Conservation (phyloP, 129 eudicot genomes). For the Gnaphalium uliginosum region DNA sequence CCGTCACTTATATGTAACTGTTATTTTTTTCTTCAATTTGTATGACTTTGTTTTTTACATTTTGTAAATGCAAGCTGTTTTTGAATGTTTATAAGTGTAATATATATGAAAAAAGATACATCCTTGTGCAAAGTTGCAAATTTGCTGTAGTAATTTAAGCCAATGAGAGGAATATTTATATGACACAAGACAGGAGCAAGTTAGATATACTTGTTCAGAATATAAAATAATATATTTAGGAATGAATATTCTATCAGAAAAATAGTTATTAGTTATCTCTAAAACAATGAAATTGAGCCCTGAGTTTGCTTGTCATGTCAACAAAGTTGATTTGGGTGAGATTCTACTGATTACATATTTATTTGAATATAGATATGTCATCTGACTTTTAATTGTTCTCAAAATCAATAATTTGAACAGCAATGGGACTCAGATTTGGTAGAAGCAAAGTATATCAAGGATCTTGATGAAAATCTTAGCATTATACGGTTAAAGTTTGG, state of each 20-base stretch:
- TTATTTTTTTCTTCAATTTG: too few species aligned
- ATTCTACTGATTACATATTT: background rate
- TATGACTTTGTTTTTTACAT: background rate
- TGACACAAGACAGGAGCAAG: background rate
- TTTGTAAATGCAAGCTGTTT: background rate
- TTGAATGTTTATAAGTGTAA: background rate
- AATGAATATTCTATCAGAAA: background rate
- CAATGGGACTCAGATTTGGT: constrained; percentile 96
- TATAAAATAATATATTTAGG: background rate
- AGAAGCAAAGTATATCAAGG: constrained; percentile 87
- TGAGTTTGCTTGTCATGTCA: background rate
- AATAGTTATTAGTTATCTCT: background rate
- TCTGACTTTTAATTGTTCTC: background rate
- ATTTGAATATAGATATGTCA: background rate
- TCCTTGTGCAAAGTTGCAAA: background rate
- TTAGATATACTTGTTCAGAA: background rate
- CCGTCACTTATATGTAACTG: background rate
- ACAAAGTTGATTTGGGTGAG: background rate
- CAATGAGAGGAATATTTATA: background rate
- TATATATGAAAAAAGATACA: background rate
- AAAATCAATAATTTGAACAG: constrained; percentile 35
- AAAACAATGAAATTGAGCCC: background rate
- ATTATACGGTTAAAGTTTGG: constrained; percentile 73
- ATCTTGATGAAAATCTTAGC: constrained; percentile 81
- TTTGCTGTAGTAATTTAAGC: background rate